Base-by-base conservation (phyloP, 495 filamentous ascomycete species). In the Aspergillus saccharolyticus region DNA sequence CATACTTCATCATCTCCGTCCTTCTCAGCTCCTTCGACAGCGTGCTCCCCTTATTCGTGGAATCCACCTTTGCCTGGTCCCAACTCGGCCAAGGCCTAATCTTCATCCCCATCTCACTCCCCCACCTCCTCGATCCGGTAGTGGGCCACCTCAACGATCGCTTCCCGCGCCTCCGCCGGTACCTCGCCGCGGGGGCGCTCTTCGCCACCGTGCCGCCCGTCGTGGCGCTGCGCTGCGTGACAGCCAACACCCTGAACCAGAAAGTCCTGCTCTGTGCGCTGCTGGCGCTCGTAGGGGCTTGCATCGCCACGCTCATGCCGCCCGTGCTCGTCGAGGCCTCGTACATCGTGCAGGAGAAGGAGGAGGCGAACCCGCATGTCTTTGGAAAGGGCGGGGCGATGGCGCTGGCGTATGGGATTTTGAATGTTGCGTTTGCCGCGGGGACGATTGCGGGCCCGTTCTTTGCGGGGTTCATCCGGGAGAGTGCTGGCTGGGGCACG, bases 1-100 rank as follows among this genome's bases (percentile, higher is more conserved):
- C 78, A 15, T 79, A 81, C 33, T 71, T 88, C 50, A 72, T 84
- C 42, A 39, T 68, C 83, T 48, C 74, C 14, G 17, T 71, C 3
- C 51, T 73, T 3, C 15, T 77, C 20, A 66, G 67, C 19, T 71
- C 69, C 0, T 82, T 86, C 61, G 85, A 87, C 66, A 75, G 78
- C 19, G 76, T 83, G 1, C 70, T 94, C 1, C 86, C 90, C 1
- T 69, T 92, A 1, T 86, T 83, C 59, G 85, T 89, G 3, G 70
- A 82, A 46, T 66, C 78, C 0, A 83, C 77, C 0, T 93, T 93
- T 56, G 59, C 71, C 55, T 94, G 87, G 85, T 71, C 78, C 42
- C 83, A 89, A 9, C 82, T 78, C 0, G 87, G 82, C 8, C 87
- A 87, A n/a, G 90, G 89, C 3, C 73, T 94, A 0, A 75, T 90